Evolutionary conservation across 73 alveolate genomes (phyloP), one percentile per base, ranked within the genome.

Genomic region (Paramecium sexaurelia): DNA sequence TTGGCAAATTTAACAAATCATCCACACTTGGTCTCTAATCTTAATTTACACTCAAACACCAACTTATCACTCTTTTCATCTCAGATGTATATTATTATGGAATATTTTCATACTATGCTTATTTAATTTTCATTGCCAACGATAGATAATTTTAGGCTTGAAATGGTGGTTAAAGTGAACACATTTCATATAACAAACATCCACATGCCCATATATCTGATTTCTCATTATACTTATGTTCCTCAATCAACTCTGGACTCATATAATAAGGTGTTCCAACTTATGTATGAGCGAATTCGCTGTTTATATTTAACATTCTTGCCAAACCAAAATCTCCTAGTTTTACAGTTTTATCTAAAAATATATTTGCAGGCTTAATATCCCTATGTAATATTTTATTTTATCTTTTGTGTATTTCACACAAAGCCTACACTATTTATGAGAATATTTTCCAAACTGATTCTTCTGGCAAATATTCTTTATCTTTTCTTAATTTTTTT

Each of bases 211-310:
- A 98, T 36, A 98, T 98, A 85, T 98, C 99, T 40, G 99, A 95
- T 78, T 98, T 97, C 91, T 97, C 99, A 94, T 98, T 98, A 94
- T 98, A 98, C 90, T 94, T 97, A 19, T 92, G 90, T 69, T 98
- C 99, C 55, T 96, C 97, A 15, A 98, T 98, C 91, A 96, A 95
- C 75, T 98, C 99, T 3, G 99, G 99, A 17, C 99, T 95, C 99
- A 98, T 98, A 75, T 98, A 98, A 86, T 97, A 98, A 0, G 99
- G 99, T 3, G 99, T 98, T 6, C 99, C 99, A 1, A 98, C 99
- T 73, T 96, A 96, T 15, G 99, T 97, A 85, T 97, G 95, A 35
- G 99, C 99, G 93, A 91, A 98, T 24, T 90, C 87, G n/a, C 99
- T 96, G 75, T 98, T 97, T 13, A 92, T 94, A 9, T 95, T 87